Base-by-base conservation (phyloP, 139 green algal species). In the Deuterostichococcus epilithicus region DNA sequence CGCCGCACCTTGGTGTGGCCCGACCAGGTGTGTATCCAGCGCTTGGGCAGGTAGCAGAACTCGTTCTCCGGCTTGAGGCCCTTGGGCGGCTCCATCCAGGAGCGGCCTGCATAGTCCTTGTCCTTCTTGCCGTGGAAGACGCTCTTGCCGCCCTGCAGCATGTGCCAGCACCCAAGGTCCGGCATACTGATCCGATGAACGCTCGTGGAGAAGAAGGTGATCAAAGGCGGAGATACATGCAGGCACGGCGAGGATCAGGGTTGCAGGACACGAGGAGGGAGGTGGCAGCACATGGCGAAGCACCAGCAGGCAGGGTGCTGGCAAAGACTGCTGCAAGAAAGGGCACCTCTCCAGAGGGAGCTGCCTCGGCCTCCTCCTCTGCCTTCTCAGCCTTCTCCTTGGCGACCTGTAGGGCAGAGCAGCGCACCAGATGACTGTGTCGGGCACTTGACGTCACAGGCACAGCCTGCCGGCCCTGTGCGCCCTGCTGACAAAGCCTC, bases 1-100 rank as follows among this genome's bases (percentile, higher is more conserved):
- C 20, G 26, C 3, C 18, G 3, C 52, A 63, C 93, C 81, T 97
- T 97, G 42, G 86, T 95, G 88, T 99, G 95, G 0, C 93, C 96
- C 1, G 60, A 85, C 92, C 92, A 99, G 20, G 93, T 96, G 88
- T 98, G 94, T 1, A 98, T 82, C 81, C 84, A 92, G 35, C 89
- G 79, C 88, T 98, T 98, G 67, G 96, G 96, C 78, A 98, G 76
- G 88, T 93, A 99, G 87, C 87, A 95, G 26, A 82, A 74, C 42
- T 96, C 91, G 37, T 84, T 86, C 30, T 88, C 74, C 33, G 78
- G 71, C 59, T 82, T 77, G 69, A 81, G 79, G 42, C 90, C 92
- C 68, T 84, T 84, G 42, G 91, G 88, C 1, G 87, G 73, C 33
- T 90, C 92, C 26, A 95, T 32, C 92, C 91, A 97, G 18, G 80